phyloP scores from a whole-genome alignment of 257 asterid species.

The Paraleonurus japonicus region DNA sequence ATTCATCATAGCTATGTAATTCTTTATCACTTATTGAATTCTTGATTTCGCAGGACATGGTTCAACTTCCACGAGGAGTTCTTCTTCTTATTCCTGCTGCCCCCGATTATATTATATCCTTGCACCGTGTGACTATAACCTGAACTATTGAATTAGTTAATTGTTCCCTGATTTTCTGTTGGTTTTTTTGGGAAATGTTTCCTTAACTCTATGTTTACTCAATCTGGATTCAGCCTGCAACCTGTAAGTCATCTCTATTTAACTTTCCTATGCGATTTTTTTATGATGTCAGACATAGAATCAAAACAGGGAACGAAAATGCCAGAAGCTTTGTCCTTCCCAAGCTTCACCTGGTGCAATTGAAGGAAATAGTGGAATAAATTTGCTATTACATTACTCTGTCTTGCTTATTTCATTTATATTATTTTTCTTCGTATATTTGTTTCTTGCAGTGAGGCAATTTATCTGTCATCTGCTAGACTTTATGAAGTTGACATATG shows the following conservation, averaged over 20 bases:
- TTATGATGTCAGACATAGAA: not conserved
- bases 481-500: not conserved
- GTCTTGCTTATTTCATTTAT: conserved; percentile 8
- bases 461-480: not conserved
- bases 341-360: not conserved
- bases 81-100: conserved; percentile 92
- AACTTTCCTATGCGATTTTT: not conserved
- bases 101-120: conserved; percentile 99
- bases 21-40: conserved; percentile 6
- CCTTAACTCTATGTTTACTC: conserved; percentile 75
- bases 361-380: not conserved
- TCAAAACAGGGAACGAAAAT: conserved; percentile 12
- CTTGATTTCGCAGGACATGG: conserved; percentile 74
- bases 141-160: conserved; percentile 8
- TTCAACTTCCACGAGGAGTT: conserved; percentile 99
- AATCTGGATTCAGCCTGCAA: conserved; percentile 93
- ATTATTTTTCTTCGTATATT: not conserved
- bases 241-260: conserved; percentile 65
- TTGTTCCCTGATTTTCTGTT: conserved; percentile 15
- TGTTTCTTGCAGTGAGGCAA: not conserved
- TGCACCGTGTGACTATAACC: not conserved
- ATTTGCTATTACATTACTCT: not conserved
- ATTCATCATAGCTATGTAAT: not conserved
- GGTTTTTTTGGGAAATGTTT: conserved; percentile 28
- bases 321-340: not conserved